phyloP scores from a whole-genome alignment of 495 filamentous ascomycete genomes.

The Patellaria atrata region DNA sequence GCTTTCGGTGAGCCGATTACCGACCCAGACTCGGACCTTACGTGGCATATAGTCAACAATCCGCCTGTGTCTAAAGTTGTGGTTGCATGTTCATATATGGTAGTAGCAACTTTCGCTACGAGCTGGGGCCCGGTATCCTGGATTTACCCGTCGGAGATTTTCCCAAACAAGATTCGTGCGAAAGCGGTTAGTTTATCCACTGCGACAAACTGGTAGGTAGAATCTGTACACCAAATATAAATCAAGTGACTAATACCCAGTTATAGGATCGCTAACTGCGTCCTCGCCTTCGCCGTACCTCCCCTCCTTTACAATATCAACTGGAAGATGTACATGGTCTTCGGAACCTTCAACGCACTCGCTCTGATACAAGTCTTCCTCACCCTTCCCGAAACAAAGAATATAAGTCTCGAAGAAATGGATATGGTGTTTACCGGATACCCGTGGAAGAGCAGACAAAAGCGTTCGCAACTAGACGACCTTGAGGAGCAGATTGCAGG shows the following conservation, averaged over 20 bases:
- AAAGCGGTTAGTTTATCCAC: constrained; percentile 52
- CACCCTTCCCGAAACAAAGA: constrained; percentile 39
- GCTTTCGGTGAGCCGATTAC: constrained; percentile 10
- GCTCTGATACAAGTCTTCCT: constrained; percentile 47
- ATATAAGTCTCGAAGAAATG: constrained; percentile 27
- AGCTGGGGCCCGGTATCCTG: constrained; percentile 48
- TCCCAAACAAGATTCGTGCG: constrained; percentile 48
- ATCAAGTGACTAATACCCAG: no score
- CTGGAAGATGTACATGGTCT: constrained; percentile 38
- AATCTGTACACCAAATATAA: no score
- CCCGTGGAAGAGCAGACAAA: constrained; percentile 13
- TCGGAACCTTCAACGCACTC: constrained; percentile 33
- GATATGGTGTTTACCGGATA: constrained; percentile 23
- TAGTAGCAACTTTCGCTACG: constrained; percentile 45
- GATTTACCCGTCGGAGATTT: constrained; percentile 55
- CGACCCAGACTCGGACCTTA: background rate
- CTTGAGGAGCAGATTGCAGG: constrained; percentile 14
- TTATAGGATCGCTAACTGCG: constrained; percentile 32
- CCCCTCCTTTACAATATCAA: constrained; percentile 35
- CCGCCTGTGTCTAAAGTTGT: constrained; percentile 31
- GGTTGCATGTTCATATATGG: constrained; percentile 46
- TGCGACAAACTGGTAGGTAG: constrained; percentile 53
- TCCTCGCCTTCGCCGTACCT: constrained; percentile 35
- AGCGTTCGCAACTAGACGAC: constrained; percentile 8
- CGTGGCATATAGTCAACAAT: constrained; percentile 6